Conservation (phyloP, 176 grass and related monocot genomes). For the Rhynchospora tenuis region DNA sequence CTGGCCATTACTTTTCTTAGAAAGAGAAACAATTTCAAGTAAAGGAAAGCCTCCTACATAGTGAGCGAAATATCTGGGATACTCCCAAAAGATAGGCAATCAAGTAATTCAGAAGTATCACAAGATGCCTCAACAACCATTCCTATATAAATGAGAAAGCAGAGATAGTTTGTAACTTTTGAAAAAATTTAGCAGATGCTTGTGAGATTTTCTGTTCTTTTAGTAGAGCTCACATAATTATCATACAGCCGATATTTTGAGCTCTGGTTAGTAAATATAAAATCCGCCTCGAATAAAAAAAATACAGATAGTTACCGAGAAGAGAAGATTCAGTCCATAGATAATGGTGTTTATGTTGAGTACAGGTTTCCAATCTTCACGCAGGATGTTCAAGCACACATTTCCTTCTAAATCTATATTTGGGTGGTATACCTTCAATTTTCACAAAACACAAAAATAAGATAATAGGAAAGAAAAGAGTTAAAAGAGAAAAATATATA, state of each 20-base stretch:
- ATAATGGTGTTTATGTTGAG: slow-evolving; percentile 82
- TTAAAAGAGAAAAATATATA: background rate
- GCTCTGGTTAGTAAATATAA: background rate
- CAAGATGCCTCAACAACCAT: background rate
- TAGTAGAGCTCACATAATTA: background rate
- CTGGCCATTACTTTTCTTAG: background rate
- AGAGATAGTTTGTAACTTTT: background rate
- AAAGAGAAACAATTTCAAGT: slow-evolving; percentile 5
- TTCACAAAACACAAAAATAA: background rate
- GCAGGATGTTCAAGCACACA: slow-evolving; percentile 83
- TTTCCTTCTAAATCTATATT: slow-evolving; percentile 93
- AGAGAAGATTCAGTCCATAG: slow-evolving; percentile 88
- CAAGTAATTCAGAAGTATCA: background rate
- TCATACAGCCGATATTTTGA: background rate
- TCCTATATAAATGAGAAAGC: background rate
- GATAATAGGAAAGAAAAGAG: background rate
- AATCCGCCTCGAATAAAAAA: background rate
- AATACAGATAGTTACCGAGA: slow-evolving; percentile 41
- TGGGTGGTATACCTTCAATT: slow-evolving; percentile 75
- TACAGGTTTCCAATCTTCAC: slow-evolving; percentile 92
- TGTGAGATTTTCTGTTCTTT: background rate
- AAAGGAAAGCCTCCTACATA: background rate
- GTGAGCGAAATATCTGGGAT: background rate
- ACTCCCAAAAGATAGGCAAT: background rate
- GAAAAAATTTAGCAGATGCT: background rate